Evolutionary conservation across 2,329 filamentous ascomycete species (phyloP), one percentile per base, ranked within the genome.

Genomic region (Penicillium griseofulvum): DNA sequence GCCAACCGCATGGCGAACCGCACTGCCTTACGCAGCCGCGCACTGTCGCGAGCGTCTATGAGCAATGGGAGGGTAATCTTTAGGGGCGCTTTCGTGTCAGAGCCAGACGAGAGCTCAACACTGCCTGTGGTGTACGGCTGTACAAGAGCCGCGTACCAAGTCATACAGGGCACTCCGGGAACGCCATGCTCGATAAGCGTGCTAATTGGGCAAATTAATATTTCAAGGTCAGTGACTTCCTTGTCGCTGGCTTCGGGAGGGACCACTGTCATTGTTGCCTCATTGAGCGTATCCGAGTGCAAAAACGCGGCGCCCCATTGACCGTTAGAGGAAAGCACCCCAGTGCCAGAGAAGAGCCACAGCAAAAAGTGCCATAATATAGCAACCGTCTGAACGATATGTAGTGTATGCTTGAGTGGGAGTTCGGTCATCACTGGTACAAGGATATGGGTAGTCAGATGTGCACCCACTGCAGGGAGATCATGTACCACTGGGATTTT

Each of bases 1-100:
- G 49, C 49, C 17, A 51, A 43, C 16, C 49, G 49, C 49, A 51
- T 51, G 10, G 49, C 49, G 10, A 51, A 51, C 22, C 49, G 49
- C 5, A 51, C 39, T 1, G 29, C 31, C 24, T 51, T 51, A 4
- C 49, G 49, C 31, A 51, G 5, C 1, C 49, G 49, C 5, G n/a
- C 19, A 9, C 22, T 36, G 9, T 51, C 49, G 2, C 39, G 49
- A n/a, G 22, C 1, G 1, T 51, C 49, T 3, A 12, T 7, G n/a
- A 51, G 10, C 16, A 51, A n/a, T 7, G 49, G 49, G 17, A 51
- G 38, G 1, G n/a, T 28, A 24, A 51, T 51, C 9, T 37, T 51
- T 4, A 51, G 24, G 3, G 22, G 22, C 3, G 29, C 10, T 19
- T 36, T 36, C 5, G 11, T 5, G 5, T 45, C 49, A 22, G 31